Base-by-base conservation (phyloP, 768 basidiomycete species). In the Naganishia vishniacii region DNA sequence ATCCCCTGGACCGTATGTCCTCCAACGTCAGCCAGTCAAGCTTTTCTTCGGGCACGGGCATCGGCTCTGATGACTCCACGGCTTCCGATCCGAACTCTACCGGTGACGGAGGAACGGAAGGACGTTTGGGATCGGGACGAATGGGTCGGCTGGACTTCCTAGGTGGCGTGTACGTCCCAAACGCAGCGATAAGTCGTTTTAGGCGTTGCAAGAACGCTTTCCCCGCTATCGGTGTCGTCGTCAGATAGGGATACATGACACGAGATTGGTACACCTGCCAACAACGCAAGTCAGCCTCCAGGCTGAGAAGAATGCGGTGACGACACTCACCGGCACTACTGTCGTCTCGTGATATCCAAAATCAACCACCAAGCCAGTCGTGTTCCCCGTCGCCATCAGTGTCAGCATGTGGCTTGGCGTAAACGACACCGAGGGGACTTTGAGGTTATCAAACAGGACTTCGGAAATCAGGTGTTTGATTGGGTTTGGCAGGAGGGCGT, bases 371-470 rank as follows among this genome's bases (percentile, higher is more conserved):
- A 99, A 83, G 6, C 94, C 95, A 1, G 92, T 93, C 68, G 92
- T 88, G 64, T 89, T 81, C 12, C 95, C 95, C 7, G 86, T 84
- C 1, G 91, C 86, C 65, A 95, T 81, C 15, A 98, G 80, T 3
- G 91, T 84, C 18, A 97, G 83, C 0, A 98, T 79, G 70, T 90
- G 90, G 62, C 89, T 87, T 16, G 89, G 87, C 0, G 89, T 88
- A 77, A 98, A 99, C 1, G 91, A 94, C 68, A 99, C 82, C 7
- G 90, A 91, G 7, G 92, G 94, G 29, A 95, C 88, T 91, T 95
- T 73, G 11, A 18, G 26, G 41, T 34, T 11, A 67, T 89, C 87
- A 73, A 98, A 98, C 20, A 98, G 79, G 44, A 89, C 84, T 59
- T 84, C 84, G 0, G 91, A 89, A 41, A 98, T 82, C 64, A 84